Base-by-base conservation (phyloP, 2,329 filamentous ascomycete species). In the Epichloe scottii region DNA sequence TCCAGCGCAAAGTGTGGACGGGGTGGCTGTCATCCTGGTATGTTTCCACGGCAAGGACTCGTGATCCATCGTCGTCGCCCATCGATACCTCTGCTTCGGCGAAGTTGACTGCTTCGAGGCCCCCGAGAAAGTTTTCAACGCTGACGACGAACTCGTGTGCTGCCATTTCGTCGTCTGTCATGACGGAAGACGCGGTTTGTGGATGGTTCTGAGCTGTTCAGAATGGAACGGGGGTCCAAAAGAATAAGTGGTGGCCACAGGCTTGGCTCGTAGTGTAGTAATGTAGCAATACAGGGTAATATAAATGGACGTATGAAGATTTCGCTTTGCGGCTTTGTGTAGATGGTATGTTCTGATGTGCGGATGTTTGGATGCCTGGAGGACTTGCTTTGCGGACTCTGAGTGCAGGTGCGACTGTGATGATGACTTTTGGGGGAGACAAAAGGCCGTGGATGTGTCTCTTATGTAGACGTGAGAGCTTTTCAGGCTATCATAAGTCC, bases 1-100 rank as follows among this genome's bases (percentile, higher is more conserved):
- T 50, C 52, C 56, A 59, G 23, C 45, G 17, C 2, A 60, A 34
- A 5, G 51, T 39, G 26, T 59, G 57, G 26, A 47, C 34, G 1
- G 56, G 55, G n/a, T 43, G 47, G 11, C 15, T 26, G 4, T 38
- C 44, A 1, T 44, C 45, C 34, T 56, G 49, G 5, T 21, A 15
- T 6, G 48, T 45, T 17, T 34, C 7, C 30, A n/a, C 35, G 39
- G 39, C 21, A 35, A 43, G 42, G 26, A 17, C 15, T 7, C 26
- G 26, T 8, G 19, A 15, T 19, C 14, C 12, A 1, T 4, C 23
- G 19, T 12, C 2, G 6, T 26, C 15, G 11, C 30, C 2, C 40
- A 15, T 3, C 6, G 3, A 38, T 6, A 37, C 14, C n/a, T 43
- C 39, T 15, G 48, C 33, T 7, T 48, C 4, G 12, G 14, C 26